Percentiles rank a stretch among this genome's conserved stretches.
Conservation (phyloP, 2,329 filamentous ascomycete species). For the Penicillium sp. region DNA sequence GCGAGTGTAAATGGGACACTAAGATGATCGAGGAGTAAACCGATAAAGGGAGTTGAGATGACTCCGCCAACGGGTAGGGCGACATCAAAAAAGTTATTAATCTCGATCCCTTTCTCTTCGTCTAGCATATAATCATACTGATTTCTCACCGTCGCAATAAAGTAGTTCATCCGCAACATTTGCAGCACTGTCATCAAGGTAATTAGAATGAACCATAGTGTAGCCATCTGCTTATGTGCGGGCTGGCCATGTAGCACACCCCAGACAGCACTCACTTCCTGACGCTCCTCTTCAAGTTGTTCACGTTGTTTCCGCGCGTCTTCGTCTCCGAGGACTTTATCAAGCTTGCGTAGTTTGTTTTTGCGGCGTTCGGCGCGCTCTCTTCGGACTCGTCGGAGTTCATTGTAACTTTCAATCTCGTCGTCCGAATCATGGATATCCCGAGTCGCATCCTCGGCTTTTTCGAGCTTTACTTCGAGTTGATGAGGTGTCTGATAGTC, state of each 20-base stretch:
- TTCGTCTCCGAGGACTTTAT: constrained; percentile 70
- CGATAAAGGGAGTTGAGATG: constrained; percentile 82
- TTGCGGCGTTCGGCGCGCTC: constrained; percentile 65
- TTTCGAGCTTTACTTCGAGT: constrained; percentile 71
- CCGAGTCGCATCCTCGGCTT: constrained; percentile 41
- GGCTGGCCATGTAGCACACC: constrained; percentile 77
- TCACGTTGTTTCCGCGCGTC: constrained; percentile 65
- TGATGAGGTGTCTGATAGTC: constrained; percentile 82
- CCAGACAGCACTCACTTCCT: constrained; percentile 77
- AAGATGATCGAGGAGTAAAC: constrained; percentile 75
- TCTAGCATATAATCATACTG: constrained; percentile 81
- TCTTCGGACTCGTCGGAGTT: constrained; percentile 54
- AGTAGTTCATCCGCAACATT: constrained; percentile 88
- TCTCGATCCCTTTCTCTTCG: constrained; percentile 65
- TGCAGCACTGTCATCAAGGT: constrained; percentile 79
- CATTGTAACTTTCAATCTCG: constrained; percentile 56
- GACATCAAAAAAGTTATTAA: constrained; percentile 85
- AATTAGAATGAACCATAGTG: constrained; percentile 87
- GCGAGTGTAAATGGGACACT: constrained; percentile 73
- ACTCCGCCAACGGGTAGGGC: constrained; percentile 82
- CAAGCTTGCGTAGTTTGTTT: constrained; percentile 69
- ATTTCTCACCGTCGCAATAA: constrained; percentile 81
- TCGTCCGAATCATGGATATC: constrained; percentile 54
- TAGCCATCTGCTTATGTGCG: constrained; percentile 72
- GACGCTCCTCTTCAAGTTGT: constrained; percentile 67